These are phyloP conservation scores for Yamadazyma endophytica DNA, from an alignment of 805 yeast genomes.

Conservation along the genomic window DNA sequence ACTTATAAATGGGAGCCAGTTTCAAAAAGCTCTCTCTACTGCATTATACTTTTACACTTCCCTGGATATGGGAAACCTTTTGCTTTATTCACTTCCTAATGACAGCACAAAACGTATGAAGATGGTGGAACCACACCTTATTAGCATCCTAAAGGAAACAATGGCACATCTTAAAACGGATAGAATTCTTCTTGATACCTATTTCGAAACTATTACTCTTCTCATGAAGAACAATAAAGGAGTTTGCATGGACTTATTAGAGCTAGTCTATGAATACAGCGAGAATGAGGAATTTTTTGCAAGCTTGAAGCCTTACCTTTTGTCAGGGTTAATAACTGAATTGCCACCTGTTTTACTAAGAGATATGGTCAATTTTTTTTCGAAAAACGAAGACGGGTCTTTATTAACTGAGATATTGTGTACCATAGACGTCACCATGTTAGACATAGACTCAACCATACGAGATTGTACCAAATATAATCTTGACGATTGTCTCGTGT, in stretches of 20 bases:
- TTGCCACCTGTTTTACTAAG: slow-evolving; percentile 65
- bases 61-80: slow-evolving; percentile 43
- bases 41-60: slow-evolving; percentile 50
- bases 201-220: slow-evolving; percentile 5
- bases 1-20: slow-evolving; percentile 45
- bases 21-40: slow-evolving; percentile 51
- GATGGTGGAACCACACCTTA: slow-evolving; percentile 49
- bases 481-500: slow-evolving; percentile 60
- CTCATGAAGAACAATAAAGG: slow-evolving; percentile 1
- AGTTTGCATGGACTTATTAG: slow-evolving; percentile 15
- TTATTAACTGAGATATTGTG: slow-evolving; percentile 67
- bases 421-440: slow-evolving; percentile 55
- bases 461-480: slow-evolving; percentile 53
- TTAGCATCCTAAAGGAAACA: slow-evolving; percentile 54
- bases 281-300: slow-evolving; percentile 44
- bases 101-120: slow-evolving; percentile 39
- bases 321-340: slow-evolving; percentile 38
- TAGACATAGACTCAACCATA: slow-evolving; percentile 78
- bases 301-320: slow-evolving; percentile 48
- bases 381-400: slow-evolving; percentile 36
- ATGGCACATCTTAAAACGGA: slow-evolving; percentile 35
- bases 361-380: slow-evolving; percentile 53
- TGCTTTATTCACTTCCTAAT: slow-evolving; percentile 55
- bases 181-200: slow-evolving; percentile 2
- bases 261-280: slow-evolving; percentile 13